phyloP scores from a whole-genome alignment of 768 basidiomycete species.

The Lentinula edodes region DNA sequence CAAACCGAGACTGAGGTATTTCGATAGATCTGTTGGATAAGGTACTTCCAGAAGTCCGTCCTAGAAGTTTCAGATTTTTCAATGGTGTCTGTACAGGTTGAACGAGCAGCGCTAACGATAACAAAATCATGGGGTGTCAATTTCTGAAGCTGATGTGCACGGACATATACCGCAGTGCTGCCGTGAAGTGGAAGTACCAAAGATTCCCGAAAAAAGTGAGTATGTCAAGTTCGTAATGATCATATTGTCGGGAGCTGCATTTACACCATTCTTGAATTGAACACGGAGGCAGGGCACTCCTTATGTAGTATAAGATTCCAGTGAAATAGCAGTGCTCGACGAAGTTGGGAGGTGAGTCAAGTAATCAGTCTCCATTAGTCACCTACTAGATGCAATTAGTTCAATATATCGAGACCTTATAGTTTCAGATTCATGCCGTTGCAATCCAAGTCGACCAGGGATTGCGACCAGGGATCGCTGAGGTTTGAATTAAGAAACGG shows the following conservation, averaged over 20 bases:
- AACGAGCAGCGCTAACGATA: conserved; percentile 1
- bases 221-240: no score
- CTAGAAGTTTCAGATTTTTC: not conserved
- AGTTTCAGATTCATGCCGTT: no score
- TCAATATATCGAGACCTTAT: no score
- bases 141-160: not conserved
- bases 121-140: not conserved
- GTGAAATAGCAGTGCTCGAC: not conserved
- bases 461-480: no score
- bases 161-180: not conserved
- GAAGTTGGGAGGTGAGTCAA: not conserved
- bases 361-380: not conserved
- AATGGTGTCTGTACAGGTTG: not conserved
- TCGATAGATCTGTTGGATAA: conserved; percentile 13
- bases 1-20: conserved; percentile 6
- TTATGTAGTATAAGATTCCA: not conserved
- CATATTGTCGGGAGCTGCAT: not conserved
- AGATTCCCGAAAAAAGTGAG: not conserved
- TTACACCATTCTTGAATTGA: not conserved
- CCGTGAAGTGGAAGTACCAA: not conserved
- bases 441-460: no score
- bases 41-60: conserved; percentile 14
- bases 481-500: not conserved
- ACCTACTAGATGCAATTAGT: no score
- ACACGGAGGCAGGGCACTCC: not conserved